Base-by-base conservation (phyloP, 352 stramenopile species). In the Chrysophaeum taylorii region DNA sequence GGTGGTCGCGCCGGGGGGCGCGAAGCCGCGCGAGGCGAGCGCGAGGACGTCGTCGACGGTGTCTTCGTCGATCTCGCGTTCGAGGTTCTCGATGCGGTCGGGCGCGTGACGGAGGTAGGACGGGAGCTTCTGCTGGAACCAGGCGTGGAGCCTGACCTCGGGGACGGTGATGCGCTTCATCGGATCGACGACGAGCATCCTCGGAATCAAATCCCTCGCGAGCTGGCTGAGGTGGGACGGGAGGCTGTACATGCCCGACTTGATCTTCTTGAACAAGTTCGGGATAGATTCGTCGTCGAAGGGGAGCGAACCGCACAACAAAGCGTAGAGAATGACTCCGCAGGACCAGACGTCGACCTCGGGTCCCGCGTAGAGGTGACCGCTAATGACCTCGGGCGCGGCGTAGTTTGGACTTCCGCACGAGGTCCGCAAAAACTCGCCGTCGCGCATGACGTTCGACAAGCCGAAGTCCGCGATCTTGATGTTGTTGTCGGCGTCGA, bases 401-500 rank as follows among this genome's bases (percentile, higher is more conserved):
- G 96, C 96, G 76, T 99, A 99, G 84, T 99, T 99, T 5, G 96
- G 96, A 31, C 93, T 98, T 16, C 84, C 84, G 76, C 82, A 88
- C 38, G 91, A 97, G 57, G 96, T 99, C 48, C 92, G 86, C 69
- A 99, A 82, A 74, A 99, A 99, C 63, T 98, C 92, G 68, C 96
- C 96, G 79, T 99, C 96, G 35, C 92, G 81, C 87, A 98, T 98
- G 54, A 96, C 84, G 79, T 99, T 99, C 25, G 90, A 97, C 15
- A 99, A 85, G 27, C 96, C 96, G 83, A 99, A 99, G 78, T 99
- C 96, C 14, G 94, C 96, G 80, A 99, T 97, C 79, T 99, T 99
- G 75, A 99, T 95, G 78, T 99, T 98, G 74, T 97, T 95, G 76
- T 98, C 94, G 12, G 88, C 90, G 80, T 98, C 94, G 37, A 99